Evolutionary conservation across 1,284 basidiomycete species (phyloP).

Genomic region (Ustilago loliicola): DNA sequence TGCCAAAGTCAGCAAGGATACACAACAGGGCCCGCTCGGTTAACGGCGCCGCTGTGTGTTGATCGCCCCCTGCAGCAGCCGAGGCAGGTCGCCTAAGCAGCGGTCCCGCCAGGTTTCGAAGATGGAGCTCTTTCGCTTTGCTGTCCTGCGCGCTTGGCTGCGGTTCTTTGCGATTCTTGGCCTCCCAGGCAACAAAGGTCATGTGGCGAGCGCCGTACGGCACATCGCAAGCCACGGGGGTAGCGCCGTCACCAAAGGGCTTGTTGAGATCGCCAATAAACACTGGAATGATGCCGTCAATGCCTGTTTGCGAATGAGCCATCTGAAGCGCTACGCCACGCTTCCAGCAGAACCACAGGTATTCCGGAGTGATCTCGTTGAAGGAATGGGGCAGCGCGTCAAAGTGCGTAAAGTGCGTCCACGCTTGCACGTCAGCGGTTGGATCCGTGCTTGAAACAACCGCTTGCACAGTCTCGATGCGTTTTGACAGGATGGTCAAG

Average conservation of each 20-base stretch:
- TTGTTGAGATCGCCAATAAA: conserved; percentile 1
- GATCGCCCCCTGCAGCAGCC: too few species aligned
- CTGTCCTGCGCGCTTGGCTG: background rate
- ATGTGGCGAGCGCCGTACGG: background rate
- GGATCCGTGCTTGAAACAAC: background rate
- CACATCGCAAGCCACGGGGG: background rate
- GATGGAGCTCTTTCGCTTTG: too few species aligned
- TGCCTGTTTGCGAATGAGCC: too few species aligned
- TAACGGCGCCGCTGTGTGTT: too few species aligned
- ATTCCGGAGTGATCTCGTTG: conserved; percentile 1
- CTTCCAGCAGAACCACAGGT: conserved; percentile 28
- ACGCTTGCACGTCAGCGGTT: conserved; percentile 1
- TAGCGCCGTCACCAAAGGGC: background rate
- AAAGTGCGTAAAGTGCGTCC: conserved; percentile 18
- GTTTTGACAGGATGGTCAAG: too few species aligned
- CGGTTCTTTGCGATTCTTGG: conserved; percentile 3
- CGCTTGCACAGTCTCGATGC: too few species aligned
- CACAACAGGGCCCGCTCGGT: too few species aligned
- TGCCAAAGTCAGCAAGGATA: too few species aligned
- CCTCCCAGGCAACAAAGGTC: conserved; percentile 1
- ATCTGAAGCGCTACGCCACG: conserved; percentile 2
- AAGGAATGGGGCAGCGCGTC: background rate
- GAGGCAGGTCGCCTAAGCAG: too few species aligned
- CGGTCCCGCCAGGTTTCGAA: too few species aligned
- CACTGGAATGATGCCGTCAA: too few species aligned